Conservation (phyloP, 345 rosid genomes). For the Hibiscus syriacus region DNA sequence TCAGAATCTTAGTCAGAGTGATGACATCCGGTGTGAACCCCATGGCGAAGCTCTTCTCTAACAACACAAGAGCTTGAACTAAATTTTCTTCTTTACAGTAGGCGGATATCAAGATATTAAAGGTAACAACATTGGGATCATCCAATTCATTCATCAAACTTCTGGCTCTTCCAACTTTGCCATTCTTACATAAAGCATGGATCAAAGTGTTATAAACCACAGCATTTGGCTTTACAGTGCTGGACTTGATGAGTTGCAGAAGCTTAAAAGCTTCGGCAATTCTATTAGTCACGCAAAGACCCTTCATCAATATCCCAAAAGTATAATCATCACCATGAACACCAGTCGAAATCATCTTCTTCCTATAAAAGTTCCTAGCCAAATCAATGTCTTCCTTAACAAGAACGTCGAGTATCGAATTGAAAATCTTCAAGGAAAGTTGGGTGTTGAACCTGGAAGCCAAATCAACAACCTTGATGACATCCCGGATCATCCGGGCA, state of each 20-base stretch:
- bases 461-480: constrained; percentile 46
- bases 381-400: constrained; percentile 35
- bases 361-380: constrained; percentile 70
- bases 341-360: constrained; percentile 64
- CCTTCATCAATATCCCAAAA: constrained; percentile 81
- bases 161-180: constrained; percentile 78
- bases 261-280: constrained; percentile 81
- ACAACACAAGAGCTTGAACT: constrained; percentile 56
- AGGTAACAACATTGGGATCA: constrained; percentile 64
- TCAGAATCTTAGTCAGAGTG: constrained; percentile 62
- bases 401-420: constrained; percentile 49
- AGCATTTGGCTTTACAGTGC: constrained; percentile 45
- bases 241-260: constrained; percentile 58
- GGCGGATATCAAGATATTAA: constrained; percentile 64
- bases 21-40: constrained; percentile 63
- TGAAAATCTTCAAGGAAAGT: constrained; percentile 64
- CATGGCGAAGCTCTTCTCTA: constrained; percentile 63
- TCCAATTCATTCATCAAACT: constrained; percentile 71
- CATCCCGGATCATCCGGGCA: constrained; percentile 27
- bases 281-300: constrained; percentile 83
- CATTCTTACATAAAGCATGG: constrained; percentile 62
- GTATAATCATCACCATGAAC: constrained; percentile 76
- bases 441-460: constrained; percentile 34
- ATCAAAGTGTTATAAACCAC: constrained; percentile 26
- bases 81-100: constrained; percentile 63